Percentiles rank a stretch among this genome's conserved stretches.
Evolutionary conservation across 768 basidiomycete genomes (phyloP).

Genomic region (Leccinum boreale): DNA sequence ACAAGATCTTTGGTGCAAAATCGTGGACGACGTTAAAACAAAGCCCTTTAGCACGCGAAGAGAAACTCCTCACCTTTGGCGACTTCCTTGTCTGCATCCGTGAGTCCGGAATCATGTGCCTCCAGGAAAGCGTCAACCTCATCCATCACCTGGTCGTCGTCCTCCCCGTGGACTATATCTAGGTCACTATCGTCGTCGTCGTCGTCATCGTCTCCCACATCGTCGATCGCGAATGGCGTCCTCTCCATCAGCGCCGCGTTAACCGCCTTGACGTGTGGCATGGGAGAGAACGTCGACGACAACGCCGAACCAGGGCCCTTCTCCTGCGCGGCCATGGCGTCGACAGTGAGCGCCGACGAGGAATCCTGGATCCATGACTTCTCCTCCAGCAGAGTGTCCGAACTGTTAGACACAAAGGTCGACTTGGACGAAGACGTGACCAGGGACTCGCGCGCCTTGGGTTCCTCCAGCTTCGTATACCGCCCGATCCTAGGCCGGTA

Average conservation of each 20-base stretch:
- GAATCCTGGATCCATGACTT: slow-evolving; percentile 29
- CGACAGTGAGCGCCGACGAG: slow-evolving; percentile 51
- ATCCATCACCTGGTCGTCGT: slow-evolving; percentile 82
- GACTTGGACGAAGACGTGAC: slow-evolving; percentile 65
- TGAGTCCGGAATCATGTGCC: slow-evolving; percentile 84
- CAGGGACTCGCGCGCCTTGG: slow-evolving; percentile 83
- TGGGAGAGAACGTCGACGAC: slow-evolving; percentile 43
- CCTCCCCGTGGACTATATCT: slow-evolving; percentile 50
- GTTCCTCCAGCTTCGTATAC: slow-evolving; percentile 79
- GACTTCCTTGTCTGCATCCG: slow-evolving; percentile 73
- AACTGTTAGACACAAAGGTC: slow-evolving; percentile 41
- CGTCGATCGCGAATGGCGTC: slow-evolving; percentile 96
- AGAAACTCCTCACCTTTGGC: slow-evolving; percentile 56
- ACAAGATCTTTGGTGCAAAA: slow-evolving; percentile 46
- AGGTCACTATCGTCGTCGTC: slow-evolving; percentile 62
- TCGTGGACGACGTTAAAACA: neutral
- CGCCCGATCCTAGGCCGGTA: slow-evolving; percentile 85
- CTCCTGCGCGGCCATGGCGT: slow-evolving; percentile 31
- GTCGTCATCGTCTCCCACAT: slow-evolving; percentile 69
- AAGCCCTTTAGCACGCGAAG: neutral
- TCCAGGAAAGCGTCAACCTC: slow-evolving; percentile 96
- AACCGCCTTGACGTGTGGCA: slow-evolving; percentile 70
- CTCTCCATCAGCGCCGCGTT: slow-evolving; percentile 86
- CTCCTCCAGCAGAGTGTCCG: slow-evolving; percentile 21
- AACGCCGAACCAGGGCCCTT: slow-evolving; percentile 17